Evolutionary conservation across 495 filamentous ascomycete genomes (phyloP).

Genomic region (Podospora anserina): DNA sequence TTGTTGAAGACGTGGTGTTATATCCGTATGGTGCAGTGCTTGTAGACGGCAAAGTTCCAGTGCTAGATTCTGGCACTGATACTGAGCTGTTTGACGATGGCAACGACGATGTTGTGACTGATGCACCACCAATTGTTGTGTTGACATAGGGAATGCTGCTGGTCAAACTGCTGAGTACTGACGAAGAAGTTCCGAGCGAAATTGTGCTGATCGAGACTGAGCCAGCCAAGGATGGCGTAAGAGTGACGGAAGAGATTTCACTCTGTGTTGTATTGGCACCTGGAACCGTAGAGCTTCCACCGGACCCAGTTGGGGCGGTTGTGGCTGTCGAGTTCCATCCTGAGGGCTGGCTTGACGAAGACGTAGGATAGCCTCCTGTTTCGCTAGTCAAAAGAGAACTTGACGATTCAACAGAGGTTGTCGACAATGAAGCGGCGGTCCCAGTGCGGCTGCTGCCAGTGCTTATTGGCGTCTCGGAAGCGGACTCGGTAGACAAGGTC

Average conservation of each 20-base stretch:
- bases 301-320: background rate
- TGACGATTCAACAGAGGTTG: background rate
- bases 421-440: background rate
- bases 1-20: background rate
- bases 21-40: background rate
- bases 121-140: background rate
- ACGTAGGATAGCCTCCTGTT: background rate
- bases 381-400: background rate
- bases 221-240: conserved; percentile 2
- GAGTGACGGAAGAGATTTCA: background rate
- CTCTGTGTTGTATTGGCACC: background rate
- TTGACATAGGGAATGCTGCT: conserved; percentile 1
- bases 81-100: background rate
- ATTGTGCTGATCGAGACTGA: background rate
- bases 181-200: background rate
- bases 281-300: background rate
- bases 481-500: background rate
- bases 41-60: background rate
- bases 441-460: background rate
- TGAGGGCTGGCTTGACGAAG: background rate
- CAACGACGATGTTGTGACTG: background rate
- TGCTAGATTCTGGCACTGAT: background rate
- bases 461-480: background rate
- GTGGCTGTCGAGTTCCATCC: background rate
- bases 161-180: background rate